Conservation (phyloP, 495 filamentous ascomycete species). For the Neurospora sp. region DNA sequence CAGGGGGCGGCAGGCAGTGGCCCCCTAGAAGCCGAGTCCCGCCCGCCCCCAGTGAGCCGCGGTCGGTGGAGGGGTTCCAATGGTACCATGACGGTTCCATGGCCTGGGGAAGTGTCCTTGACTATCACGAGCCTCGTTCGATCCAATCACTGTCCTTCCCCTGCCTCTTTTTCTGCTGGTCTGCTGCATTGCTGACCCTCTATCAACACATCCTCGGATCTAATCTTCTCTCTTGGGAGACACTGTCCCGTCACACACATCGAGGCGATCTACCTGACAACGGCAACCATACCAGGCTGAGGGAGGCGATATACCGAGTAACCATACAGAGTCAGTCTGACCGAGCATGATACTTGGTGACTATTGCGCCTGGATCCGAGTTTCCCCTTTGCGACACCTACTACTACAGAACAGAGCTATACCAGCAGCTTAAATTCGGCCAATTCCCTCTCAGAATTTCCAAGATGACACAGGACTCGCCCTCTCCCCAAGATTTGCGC, state of each 20-base stretch:
- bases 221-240: not conserved
- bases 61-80: not conserved
- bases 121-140: not conserved
- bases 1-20: not conserved
- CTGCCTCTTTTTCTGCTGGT: not conserved
- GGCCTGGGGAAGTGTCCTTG: not conserved
- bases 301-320: not conserved
- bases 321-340: not conserved
- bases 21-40: not conserved
- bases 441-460: not conserved
- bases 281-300: not conserved
- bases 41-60: not conserved
- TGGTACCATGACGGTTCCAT: not conserved
- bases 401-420: not conserved
- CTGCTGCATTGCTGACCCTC: not conserved
- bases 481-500: conserved; percentile 6
- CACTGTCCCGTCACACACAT: not conserved
- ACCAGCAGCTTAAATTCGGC: not conserved
- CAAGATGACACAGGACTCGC: conserved; percentile 8
- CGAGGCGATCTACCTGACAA: not conserved
- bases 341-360: not conserved
- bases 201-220: not conserved
- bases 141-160: not conserved
- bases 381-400: not conserved
- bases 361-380: not conserved